Percentiles rank a stretch among this genome's conserved stretches.
These are phyloP conservation scores for Antrodiella citrinella DNA, from an alignment of 768 basidiomycete species.

Conservation along the genomic window DNA sequence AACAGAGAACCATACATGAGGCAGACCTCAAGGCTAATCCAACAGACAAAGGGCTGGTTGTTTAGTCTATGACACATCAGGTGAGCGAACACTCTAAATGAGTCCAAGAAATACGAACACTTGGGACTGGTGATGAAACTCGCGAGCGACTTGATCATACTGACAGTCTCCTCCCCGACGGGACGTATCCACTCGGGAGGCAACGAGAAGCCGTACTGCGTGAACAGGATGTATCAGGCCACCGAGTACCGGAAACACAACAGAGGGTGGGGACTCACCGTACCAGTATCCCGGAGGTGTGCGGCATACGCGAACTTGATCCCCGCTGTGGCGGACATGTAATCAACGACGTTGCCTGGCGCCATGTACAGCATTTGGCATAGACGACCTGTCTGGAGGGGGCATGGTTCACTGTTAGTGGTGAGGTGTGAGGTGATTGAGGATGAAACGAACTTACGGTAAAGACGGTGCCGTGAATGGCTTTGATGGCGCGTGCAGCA, in stretches of 20 bases:
- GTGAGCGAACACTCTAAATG: too few species aligned
- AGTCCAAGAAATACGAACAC: too few species aligned
- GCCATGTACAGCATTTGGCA: conserved; percentile 43
- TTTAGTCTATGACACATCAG: too few species aligned
- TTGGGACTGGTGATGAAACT: conserved; percentile 48
- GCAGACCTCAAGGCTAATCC: too few species aligned
- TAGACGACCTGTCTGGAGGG: conserved; percentile 33
- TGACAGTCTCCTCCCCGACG: conserved; percentile 68
- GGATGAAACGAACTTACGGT: conserved; percentile 32
- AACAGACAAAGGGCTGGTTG: too few species aligned
- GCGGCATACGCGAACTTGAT: conserved; percentile 58
- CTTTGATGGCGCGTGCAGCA: conserved; percentile 47
- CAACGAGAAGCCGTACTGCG: conserved; percentile 69
- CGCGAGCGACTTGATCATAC: conserved; percentile 58
- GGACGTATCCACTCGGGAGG: conserved; percentile 69
- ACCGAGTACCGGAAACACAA: background rate
- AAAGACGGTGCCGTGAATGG: conserved; percentile 48
- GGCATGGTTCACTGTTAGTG: background rate
- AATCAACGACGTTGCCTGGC: conserved; percentile 61
- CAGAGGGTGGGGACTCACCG: conserved; percentile 36
- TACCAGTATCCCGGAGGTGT: conserved; percentile 64
- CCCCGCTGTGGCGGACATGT: conserved; percentile 47
- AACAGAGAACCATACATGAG: too few species aligned
- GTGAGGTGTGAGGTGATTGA: conserved; percentile 4
- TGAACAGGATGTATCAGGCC: background rate